Percentiles rank a stretch among this genome's conserved stretches.
Conservation (phyloP, 2,329 filamentous ascomycete species). For the Colletotrichum tropicicola region DNA sequence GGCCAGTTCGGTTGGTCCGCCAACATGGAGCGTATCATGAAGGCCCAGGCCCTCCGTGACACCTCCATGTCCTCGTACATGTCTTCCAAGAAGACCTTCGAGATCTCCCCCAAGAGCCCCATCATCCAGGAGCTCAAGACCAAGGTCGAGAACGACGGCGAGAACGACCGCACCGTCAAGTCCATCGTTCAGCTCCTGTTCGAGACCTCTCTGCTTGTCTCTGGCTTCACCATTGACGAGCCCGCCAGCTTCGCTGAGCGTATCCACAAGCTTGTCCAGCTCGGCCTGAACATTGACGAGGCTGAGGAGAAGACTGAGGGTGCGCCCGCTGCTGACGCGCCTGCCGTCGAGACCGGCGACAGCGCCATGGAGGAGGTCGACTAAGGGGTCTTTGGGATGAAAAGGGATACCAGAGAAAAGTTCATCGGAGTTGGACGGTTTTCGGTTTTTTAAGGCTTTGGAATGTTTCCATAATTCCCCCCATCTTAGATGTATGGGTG, state of each 20-base stretch:
- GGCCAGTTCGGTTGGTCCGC: conserved; percentile 99
- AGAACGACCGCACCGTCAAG: conserved; percentile 99
- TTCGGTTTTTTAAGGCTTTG: conserved; percentile 38
- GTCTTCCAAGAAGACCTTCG: conserved; percentile 99
- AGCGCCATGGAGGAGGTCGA: conserved; percentile 99
- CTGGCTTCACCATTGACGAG: conserved; percentile 99
- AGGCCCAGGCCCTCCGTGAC: conserved; percentile 99
- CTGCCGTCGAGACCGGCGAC: conserved; percentile 75
- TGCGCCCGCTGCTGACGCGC: conserved; percentile 64
- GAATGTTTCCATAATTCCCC: conserved; percentile 44
- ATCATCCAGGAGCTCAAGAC: conserved; percentile 99
- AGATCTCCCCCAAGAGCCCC: conserved; percentile 98
- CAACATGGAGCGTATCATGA: conserved; percentile 99
- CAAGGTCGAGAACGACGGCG: conserved; percentile 97
- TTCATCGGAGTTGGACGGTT: conserved; percentile 52
- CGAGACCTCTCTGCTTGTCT: conserved; percentile 98
- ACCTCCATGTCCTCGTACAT: conserved; percentile 99
- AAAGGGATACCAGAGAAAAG: conserved; percentile 45
- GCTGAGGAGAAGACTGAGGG: conserved; percentile 79
- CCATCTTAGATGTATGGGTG: conserved; percentile 40
- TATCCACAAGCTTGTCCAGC: conserved; percentile 99
- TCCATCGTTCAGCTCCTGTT: conserved; percentile 98
- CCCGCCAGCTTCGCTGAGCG: conserved; percentile 97
- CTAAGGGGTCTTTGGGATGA: conserved; percentile 61
- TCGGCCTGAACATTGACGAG: conserved; percentile 97